Evolutionary conservation across 2,329 filamentous ascomycete genomes (phyloP).

Genomic region (Ophiostoma piceae): DNA sequence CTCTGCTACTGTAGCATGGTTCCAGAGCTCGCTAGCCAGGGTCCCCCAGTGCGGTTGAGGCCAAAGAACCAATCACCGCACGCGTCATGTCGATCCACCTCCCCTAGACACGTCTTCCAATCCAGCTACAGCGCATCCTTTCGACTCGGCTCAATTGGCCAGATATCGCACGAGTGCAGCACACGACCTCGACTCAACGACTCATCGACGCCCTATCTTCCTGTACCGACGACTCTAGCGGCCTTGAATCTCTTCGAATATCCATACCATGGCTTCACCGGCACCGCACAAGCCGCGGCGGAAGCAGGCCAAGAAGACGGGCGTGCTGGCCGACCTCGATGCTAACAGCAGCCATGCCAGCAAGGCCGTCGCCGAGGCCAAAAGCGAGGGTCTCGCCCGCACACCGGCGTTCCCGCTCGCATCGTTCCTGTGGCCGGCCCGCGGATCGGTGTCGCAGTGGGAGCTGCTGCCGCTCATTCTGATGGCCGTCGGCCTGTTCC

Average conservation of each 20-base stretch:
- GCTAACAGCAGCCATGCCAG: slow-evolving; percentile 17
- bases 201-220: background rate
- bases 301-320: slow-evolving; percentile 45
- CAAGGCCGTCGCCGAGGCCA: slow-evolving; percentile 10
- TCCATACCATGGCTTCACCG: slow-evolving; percentile 30
- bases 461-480: slow-evolving; percentile 80
- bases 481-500: slow-evolving; percentile 84
- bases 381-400: slow-evolving; percentile 44
- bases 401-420: slow-evolving; percentile 81
- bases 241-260: background rate
- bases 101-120: slow-evolving; percentile 12
- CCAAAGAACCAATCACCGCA: background rate
- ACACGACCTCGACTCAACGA: background rate
- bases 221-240: background rate
- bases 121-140: slow-evolving; percentile 1
- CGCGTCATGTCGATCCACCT: background rate
- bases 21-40: slow-evolving; percentile 1
- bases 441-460: slow-evolving; percentile 83
- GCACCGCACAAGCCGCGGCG: slow-evolving; percentile 57
- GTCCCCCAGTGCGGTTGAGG: background rate
- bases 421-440: slow-evolving; percentile 89
- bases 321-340: slow-evolving; percentile 17
- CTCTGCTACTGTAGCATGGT: background rate
- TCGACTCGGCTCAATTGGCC: background rate
- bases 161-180: background rate